phyloP scores from a whole-genome alignment of 345 rosid genomes.

The Ceriops tagal region DNA sequence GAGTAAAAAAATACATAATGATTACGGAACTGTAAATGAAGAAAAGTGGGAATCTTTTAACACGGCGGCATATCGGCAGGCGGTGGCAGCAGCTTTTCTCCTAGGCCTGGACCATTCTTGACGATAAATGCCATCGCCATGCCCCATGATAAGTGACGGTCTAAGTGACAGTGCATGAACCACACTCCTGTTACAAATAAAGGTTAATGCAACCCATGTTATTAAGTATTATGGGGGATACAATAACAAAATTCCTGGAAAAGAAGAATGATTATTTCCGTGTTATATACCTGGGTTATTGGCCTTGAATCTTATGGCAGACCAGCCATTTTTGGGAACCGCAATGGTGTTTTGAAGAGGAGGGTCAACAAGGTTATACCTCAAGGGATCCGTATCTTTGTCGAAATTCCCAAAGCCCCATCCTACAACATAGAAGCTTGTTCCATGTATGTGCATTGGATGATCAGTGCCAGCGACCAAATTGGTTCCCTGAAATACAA shows the following conservation, averaged over 20 bases:
- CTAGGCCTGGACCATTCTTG: conserved; percentile 37
- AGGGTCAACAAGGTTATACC: conserved; percentile 36
- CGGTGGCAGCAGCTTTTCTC: conserved; percentile 43
- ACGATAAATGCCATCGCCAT: conserved; percentile 51
- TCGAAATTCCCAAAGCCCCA: conserved; percentile 25
- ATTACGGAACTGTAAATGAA: no score
- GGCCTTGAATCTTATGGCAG: conserved; percentile 15
- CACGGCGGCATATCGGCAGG: conserved; percentile 55
- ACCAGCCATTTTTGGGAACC: conserved; percentile 16
- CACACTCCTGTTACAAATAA: conserved; percentile 45
- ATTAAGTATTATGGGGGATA: not conserved
- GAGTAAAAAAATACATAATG: no score
- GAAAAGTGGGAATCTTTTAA: not conserved
- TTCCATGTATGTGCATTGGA: conserved; percentile 42
- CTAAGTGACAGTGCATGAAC: conserved; percentile 70
- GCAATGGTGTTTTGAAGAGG: conserved; percentile 17
- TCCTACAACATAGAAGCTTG: conserved; percentile 30
- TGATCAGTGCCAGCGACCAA: conserved; percentile 28
- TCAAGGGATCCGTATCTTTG: conserved; percentile 20
- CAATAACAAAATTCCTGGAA: not conserved
- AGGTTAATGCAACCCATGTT: not conserved
- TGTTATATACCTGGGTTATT: conserved; percentile 8
- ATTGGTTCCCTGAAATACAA: conserved; percentile 37
- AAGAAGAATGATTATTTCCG: not conserved
- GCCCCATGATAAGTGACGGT: conserved; percentile 63